These are phyloP conservation scores for Kazachstania psychrophila DNA, from an alignment of 805 yeast species.

Conservation along the genomic window DNA sequence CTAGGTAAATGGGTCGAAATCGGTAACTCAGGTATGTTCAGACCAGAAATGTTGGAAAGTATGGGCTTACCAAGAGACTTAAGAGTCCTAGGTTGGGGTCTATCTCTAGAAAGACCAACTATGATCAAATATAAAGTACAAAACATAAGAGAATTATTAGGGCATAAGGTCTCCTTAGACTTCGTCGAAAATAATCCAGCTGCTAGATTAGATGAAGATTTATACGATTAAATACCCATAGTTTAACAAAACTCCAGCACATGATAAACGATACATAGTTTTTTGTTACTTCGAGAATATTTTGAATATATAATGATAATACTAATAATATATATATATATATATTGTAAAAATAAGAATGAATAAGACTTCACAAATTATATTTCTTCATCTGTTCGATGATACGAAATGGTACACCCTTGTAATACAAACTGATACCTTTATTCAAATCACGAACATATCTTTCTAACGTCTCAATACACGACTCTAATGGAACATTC, in stretches of 20 bases:
- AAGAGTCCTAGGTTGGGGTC: constrained; percentile 96
- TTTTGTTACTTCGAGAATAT: no score
- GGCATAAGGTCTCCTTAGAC: constrained; percentile 92
- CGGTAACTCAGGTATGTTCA: constrained; percentile 98
- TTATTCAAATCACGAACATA: constrained; percentile 18
- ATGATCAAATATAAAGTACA: constrained; percentile 96
- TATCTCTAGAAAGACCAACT: constrained; percentile 95
- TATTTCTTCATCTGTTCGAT: constrained; percentile 7
- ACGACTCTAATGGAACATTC: constrained; percentile 17
- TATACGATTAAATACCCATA: constrained; percentile 34
- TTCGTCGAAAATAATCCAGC: constrained; percentile 96
- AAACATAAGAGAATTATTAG: constrained; percentile 91
- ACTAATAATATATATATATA: background rate
- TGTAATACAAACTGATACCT: constrained; percentile 24
- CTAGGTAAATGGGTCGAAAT: constrained; percentile 97
- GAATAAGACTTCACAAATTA: background rate
- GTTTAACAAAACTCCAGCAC: no score
- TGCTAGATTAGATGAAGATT: constrained; percentile 84
- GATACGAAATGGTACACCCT: constrained; percentile 24
- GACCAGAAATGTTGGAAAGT: constrained; percentile 98
- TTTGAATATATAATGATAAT: background rate
- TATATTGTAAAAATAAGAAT: no score
- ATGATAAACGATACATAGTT: no score
- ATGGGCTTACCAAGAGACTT: constrained; percentile 95
- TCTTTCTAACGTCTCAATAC: constrained; percentile 18